phyloP scores from a whole-genome alignment of 805 yeast species.

The Starmerella vaccinii region DNA sequence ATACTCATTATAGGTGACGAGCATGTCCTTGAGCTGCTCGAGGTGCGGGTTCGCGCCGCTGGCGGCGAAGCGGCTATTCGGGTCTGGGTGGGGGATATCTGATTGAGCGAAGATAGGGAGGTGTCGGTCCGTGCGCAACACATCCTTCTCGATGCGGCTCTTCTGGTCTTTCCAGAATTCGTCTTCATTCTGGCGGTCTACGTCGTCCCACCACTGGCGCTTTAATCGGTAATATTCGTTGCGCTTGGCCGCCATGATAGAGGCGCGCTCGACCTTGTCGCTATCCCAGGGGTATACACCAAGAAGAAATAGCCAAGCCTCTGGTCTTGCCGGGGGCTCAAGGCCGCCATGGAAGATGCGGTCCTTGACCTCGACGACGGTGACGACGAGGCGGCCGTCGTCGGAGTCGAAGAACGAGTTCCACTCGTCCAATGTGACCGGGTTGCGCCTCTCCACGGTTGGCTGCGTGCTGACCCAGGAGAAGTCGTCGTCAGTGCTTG shows the following conservation, averaged over 20 bases:
- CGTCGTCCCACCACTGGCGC: constrained; percentile 61
- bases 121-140: constrained; percentile 80
- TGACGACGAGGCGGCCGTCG: constrained; percentile 60
- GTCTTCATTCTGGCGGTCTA: constrained; percentile 43
- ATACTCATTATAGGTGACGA: constrained; percentile 76
- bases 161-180: constrained; percentile 85
- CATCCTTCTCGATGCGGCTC: constrained; percentile 83
- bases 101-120: constrained; percentile 51
- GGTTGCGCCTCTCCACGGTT: constrained; percentile 57
- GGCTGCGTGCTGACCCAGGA: constrained; percentile 38
- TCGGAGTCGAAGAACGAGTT: constrained; percentile 60
- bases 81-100: constrained; percentile 34
- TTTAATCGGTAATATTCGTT: constrained; percentile 50
- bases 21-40: constrained; percentile 58
- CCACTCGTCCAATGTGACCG: constrained; percentile 71
- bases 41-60: constrained; percentile 72
- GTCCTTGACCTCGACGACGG: constrained; percentile 68
- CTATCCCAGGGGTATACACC: constrained; percentile 87
- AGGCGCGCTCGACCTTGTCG: constrained; percentile 54
- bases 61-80: constrained; percentile 45
- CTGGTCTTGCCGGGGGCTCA: constrained; percentile 46
- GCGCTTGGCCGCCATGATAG: constrained; percentile 45
- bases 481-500: constrained; percentile 29
- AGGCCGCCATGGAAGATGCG: constrained; percentile 88
- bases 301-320: constrained; percentile 79